phyloP scores from a whole-genome alignment of 2,329 filamentous ascomycete genomes.

The Teratosphaeria gauchensis region DNA sequence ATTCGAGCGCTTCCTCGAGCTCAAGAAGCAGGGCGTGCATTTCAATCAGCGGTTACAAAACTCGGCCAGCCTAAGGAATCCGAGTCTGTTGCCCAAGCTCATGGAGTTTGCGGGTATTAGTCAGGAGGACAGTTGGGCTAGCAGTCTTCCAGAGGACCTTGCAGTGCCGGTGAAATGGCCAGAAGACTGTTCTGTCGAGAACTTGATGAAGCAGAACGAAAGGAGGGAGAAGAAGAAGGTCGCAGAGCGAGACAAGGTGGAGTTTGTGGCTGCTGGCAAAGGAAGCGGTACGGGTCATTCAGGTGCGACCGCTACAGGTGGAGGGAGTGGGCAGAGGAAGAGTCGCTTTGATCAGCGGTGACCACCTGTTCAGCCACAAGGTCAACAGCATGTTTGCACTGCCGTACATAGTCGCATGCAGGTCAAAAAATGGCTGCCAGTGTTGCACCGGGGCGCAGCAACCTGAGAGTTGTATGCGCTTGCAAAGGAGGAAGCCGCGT shows the following conservation, averaged over 20 bases:
- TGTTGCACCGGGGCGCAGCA: not conserved
- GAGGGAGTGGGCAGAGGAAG: not conserved
- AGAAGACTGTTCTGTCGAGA: slow-evolving; percentile 34
- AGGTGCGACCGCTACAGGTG: not conserved
- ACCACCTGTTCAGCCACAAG: not conserved
- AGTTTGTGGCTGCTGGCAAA: slow-evolving; percentile 21
- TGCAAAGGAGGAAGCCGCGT: not conserved
- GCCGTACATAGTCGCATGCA: not conserved
- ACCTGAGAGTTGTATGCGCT: not conserved
- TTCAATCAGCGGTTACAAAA: slow-evolving; percentile 67
- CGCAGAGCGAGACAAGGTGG: slow-evolving; percentile 18
- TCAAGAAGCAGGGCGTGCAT: slow-evolving; percentile 69
- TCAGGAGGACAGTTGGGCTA: slow-evolving; percentile 54
- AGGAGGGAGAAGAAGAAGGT: slow-evolving; percentile 31
- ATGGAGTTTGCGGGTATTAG: slow-evolving; percentile 56
- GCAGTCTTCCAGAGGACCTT: slow-evolving; percentile 36
- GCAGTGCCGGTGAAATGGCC: slow-evolving; percentile 33
- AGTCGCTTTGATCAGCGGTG: not conserved
- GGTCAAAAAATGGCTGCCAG: not conserved
- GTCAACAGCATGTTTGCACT: not conserved
- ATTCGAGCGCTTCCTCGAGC: slow-evolving; percentile 61
- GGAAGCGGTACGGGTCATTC: not conserved
- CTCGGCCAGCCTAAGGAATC: slow-evolving; percentile 60
- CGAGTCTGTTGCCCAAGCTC: slow-evolving; percentile 61
- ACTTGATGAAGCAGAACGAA: slow-evolving; percentile 23